Evolutionary conservation across 768 basidiomycete species (phyloP), one percentile per base, ranked within the genome.

Genomic region (Trametes punicea): DNA sequence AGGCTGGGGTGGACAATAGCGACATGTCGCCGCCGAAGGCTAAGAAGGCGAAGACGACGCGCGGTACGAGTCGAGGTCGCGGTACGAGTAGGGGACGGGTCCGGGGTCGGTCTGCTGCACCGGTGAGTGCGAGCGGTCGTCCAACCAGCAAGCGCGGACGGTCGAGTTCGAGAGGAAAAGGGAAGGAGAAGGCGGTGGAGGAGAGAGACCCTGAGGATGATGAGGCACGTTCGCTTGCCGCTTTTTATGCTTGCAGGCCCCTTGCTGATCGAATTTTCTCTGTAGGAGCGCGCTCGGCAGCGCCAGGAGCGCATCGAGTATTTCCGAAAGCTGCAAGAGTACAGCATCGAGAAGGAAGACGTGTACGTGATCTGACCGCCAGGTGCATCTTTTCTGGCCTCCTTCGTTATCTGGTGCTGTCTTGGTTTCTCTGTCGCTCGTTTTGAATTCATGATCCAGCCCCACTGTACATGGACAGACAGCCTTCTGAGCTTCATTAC

Each of bases 311-410:
- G 66, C 21, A 42, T 67, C 46, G 66, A 64, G 42, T 67, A 65
- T 45, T 67, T 63, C 58, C 61, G 57, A n/a, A 59, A 61, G 56
- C 51, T 67, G 51, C 42, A 63, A 31, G 61, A 64, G 41, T 67
- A 67, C 55, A 65, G 63, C 50, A 52, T 67, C 44, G 64, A 63
- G 55, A 65, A 65, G 55, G 66, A 67, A 50, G 60, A 67, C 49
- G 66, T 67, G n/a, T 67, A 67, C 38, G 62, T 67, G 48, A 74
- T 85, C n/a, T 87, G 87, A 0, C 73, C 87, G 2, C 13, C 2
- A n/a, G n/a, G n/a, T 31, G 7, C 8, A 31, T 13, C 13, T 31
- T 31, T 31, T 31, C 8, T 31, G 8, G 7, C 7, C 31, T 8
- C 31, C 31, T 7, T 31, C n/a, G 31, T 31, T 31, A 7, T 31